A percentile compares a stretch with the other conserved stretches of the same genome.
These are phyloP conservation scores for Takakia lepidozioides DNA, from an alignment of 225 moss, liverwort and hornwort genomes.

Conservation along the genomic window DNA sequence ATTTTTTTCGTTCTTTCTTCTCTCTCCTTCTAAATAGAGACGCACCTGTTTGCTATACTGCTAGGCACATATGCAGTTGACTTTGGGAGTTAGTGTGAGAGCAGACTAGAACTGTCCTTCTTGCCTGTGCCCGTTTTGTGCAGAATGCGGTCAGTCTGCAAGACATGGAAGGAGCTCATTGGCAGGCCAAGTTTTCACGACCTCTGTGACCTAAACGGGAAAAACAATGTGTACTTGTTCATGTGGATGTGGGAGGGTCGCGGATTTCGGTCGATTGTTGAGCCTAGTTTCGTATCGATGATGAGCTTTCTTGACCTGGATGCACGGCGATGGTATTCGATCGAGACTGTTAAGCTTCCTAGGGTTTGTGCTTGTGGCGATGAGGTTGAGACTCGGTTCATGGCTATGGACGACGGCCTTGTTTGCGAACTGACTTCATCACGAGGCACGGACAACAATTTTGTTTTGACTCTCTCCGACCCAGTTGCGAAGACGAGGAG, in stretches of 20 bases:
- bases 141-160: slow-evolving; percentile 28
- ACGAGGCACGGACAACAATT: slow-evolving; percentile 26
- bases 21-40: no score
- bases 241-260: slow-evolving; percentile 28
- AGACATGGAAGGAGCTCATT: slow-evolving; percentile 26
- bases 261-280: slow-evolving; percentile 36
- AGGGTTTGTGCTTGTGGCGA: slow-evolving; percentile 14
- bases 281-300: slow-evolving; percentile 24
- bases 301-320: slow-evolving; percentile 30
- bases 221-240: slow-evolving; percentile 24
- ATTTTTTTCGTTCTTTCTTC: no score
- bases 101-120: no score
- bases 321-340: slow-evolving; percentile 25
- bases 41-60: no score
- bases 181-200: slow-evolving; percentile 24
- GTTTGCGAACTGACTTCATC: slow-evolving; percentile 30
- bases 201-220: slow-evolving; percentile 10
- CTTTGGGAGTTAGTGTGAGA: no score
- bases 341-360: slow-evolving; percentile 18
- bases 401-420: slow-evolving; percentile 38
- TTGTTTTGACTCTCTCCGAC: slow-evolving; percentile 23
- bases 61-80: no score
- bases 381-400: slow-evolving; percentile 23
- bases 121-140: slow-evolving; percentile 30
- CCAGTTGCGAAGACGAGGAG: slow-evolving; percentile 8